phyloP scores from a whole-genome alignment of 2,329 filamentous ascomycete genomes.

The Westerdykella aurantiaca region DNA sequence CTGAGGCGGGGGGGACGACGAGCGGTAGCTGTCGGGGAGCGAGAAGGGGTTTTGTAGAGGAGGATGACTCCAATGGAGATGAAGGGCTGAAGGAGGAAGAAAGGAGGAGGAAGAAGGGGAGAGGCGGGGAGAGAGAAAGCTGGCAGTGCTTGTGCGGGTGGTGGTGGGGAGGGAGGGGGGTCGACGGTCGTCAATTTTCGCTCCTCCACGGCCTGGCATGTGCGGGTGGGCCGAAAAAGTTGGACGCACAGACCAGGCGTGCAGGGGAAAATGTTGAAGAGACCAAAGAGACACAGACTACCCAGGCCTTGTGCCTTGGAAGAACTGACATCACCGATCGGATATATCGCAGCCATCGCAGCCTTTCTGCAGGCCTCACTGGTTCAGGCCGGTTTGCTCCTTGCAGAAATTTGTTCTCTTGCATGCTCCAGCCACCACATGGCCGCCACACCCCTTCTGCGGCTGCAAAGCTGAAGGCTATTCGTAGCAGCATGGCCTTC shows the following conservation, averaged over 20 bases:
- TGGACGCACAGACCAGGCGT: too few relatives aligned
- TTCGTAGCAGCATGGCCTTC: too few relatives aligned
- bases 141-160: constrained; percentile 6
- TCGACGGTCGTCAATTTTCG: constrained; percentile 16
- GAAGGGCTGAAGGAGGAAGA: constrained; percentile 4
- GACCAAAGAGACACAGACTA: too few relatives aligned
- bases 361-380: too few relatives aligned
- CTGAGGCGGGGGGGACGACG: constrained; percentile 3
- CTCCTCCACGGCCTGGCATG: background rate
- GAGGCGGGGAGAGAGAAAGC: constrained; percentile 7
- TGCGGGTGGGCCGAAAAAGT: too few relatives aligned
- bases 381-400: too few relatives aligned
- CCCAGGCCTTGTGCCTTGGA: too few relatives aligned
- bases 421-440: constrained; percentile 2
- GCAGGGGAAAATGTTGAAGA: too few relatives aligned
- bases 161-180: constrained; percentile 11
- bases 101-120: constrained; percentile 4
- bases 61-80: constrained; percentile 3
- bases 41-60: constrained; percentile 2
- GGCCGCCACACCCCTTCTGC: background rate
- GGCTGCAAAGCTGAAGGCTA: too few relatives aligned
- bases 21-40: constrained; percentile 7
- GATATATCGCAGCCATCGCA: too few relatives aligned
- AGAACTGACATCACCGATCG: constrained; percentile 11
- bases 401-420: background rate